Conservation (phyloP, 345 rosid genomes). For the Brassica juncea region DNA sequence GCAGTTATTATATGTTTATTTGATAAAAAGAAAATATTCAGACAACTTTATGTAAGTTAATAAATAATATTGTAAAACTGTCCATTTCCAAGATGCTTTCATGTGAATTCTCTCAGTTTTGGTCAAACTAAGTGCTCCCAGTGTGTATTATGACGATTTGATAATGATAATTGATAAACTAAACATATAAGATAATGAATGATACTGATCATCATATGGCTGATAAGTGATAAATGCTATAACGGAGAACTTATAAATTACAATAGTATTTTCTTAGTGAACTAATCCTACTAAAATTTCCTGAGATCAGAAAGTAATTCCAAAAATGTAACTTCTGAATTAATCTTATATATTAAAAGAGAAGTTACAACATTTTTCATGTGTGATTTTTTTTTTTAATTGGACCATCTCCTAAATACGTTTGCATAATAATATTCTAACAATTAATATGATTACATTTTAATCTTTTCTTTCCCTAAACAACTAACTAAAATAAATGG, state of each 20-base stretch:
- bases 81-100: constrained; percentile 28
- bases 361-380: too few relatives aligned
- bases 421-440: too few relatives aligned
- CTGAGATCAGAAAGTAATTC: not conserved
- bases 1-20: constrained; percentile 18
- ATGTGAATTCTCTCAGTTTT: constrained; percentile 19
- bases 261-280: not conserved
- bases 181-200: not conserved
- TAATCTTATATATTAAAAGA: too few relatives aligned
- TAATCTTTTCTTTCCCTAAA: too few relatives aligned
- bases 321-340: not conserved
- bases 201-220: constrained; percentile 11
- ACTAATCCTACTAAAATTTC: not conserved
- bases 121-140: constrained; percentile 35
- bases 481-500: too few relatives aligned
- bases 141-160: constrained; percentile 24
- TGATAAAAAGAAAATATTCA: constrained; percentile 4
- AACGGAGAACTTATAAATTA: not conserved
- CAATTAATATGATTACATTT: too few relatives aligned
- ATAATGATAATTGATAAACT: not conserved
- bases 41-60: constrained; percentile 13
- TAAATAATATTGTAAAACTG: constrained; percentile 22
- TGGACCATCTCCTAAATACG: too few relatives aligned
- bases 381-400: too few relatives aligned
- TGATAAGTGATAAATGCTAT: constrained; percentile 20